Evolutionary conservation across 257 asterid genomes (phyloP), one percentile per base, ranked within the genome.

Genomic region (Linaria vulgaris): DNA sequence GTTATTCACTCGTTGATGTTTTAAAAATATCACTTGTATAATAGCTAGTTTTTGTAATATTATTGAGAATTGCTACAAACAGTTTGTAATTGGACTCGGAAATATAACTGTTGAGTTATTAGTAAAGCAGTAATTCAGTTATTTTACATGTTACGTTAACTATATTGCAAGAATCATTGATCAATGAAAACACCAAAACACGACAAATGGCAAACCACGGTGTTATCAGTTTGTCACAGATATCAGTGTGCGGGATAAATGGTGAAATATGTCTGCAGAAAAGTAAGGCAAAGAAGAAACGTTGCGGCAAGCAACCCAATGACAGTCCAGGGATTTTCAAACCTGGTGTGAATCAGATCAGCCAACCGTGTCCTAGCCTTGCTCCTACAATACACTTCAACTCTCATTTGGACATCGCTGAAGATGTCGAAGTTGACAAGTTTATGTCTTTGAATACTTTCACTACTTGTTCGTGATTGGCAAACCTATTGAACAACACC

Each of bases 331-430:
- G 76, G 80, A 62, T 34, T 70, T 17, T 66, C 25, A 57, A 74
- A 59, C 34, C 72, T 61, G 27, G 61, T 74, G 55, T 70, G 66
- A n/a, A 45, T 46, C 15, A 75, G 54, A 56, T 66, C 55, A 13
- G 80, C 80, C 7, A 70, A 21, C 80, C 76, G 70, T 16, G 80
- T 75, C 71, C 55, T 66, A 0, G 70, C 76, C 63, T 38, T 70
- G 48, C 57, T 70, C 19, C 69, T 24, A 27, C 69, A 75, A 27
- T 70, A 73, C 34, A 37, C 67, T 27, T 51, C 66, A 44, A 75
- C 66, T 43, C 34, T 50, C 27, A 52, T 60, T 16, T 66, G 70
- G 12, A 65, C 66, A 5, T 60, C 41, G 31, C 56, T 41, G 45
- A 69, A 74, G 45, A 69, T 54, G 31, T 43, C 50, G 3, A 59